Percentiles rank a stretch among this genome's conserved stretches.
These are phyloP conservation scores for Globisporangium viniferum DNA, from an alignment of 352 stramenopile species.

Conservation along the genomic window DNA sequence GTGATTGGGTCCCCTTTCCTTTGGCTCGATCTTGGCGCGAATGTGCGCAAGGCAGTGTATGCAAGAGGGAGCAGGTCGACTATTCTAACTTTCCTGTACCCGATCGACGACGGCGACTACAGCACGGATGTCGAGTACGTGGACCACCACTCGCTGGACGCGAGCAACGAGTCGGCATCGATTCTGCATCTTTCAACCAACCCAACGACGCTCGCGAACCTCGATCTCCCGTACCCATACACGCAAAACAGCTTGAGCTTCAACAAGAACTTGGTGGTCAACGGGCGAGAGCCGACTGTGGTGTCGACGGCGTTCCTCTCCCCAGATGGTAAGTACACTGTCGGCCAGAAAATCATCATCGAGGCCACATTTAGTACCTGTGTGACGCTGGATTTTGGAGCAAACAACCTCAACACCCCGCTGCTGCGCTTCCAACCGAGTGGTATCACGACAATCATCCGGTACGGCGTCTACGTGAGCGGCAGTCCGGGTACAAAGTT, in stretches of 20 bases:
- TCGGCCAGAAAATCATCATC: conserved; percentile 54
- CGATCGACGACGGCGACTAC: conserved; percentile 68
- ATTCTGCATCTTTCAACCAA: conserved; percentile 66
- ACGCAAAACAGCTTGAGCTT: conserved; percentile 65
- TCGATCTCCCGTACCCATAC: conserved; percentile 64
- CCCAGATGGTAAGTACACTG: conserved; percentile 56
- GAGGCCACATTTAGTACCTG: conserved; percentile 69
- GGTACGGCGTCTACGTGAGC: conserved; percentile 57
- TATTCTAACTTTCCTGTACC: conserved; percentile 59
- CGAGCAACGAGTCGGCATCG: conserved; percentile 33
- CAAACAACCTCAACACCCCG: conserved; percentile 25
- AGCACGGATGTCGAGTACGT: conserved; percentile 77
- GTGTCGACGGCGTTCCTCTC: conserved; percentile 48
- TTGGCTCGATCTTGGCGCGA: conserved; percentile 61
- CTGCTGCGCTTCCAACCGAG: conserved; percentile 59
- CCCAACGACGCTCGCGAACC: conserved; percentile 62
- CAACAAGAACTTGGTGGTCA: conserved; percentile 66
- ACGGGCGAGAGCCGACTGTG: conserved; percentile 66
- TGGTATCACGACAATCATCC: conserved; percentile 43
- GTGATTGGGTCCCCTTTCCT: conserved; percentile 61
- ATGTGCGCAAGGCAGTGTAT: conserved; percentile 52
- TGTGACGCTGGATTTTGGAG: conserved; percentile 43
- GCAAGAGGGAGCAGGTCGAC: conserved; percentile 48
- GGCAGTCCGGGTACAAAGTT: conserved; percentile 45
- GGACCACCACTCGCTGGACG: conserved; percentile 78